Conservation (phyloP, 495 filamentous ascomycete species). For the Evansstolkia leycettana region DNA sequence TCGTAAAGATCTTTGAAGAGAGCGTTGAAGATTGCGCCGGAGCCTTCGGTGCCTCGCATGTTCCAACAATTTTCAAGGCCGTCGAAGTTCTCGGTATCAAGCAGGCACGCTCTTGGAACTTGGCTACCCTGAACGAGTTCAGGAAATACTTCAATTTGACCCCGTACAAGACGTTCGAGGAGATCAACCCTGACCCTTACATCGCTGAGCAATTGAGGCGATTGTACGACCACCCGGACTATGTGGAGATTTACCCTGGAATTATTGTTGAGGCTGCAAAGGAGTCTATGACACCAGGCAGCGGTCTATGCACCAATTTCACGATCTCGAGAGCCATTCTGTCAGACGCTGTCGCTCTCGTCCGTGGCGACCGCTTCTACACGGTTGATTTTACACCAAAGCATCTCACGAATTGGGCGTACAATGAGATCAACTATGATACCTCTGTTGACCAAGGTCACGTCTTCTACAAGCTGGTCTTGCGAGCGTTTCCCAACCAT, state of each 20-base stretch:
- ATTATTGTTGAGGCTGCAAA: slow-evolving; percentile 75
- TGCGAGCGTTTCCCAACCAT: slow-evolving; percentile 47
- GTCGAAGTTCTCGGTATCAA: slow-evolving; percentile 81
- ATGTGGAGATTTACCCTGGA: slow-evolving; percentile 73
- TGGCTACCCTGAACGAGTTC: slow-evolving; percentile 81
- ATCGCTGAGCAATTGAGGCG: slow-evolving; percentile 58
- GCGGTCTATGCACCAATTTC: slow-evolving; percentile 70
- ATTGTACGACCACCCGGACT: slow-evolving; percentile 69
- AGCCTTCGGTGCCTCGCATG: slow-evolving; percentile 60
- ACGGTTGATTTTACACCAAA: slow-evolving; percentile 63
- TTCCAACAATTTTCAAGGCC: slow-evolving; percentile 58
- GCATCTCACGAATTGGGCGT: slow-evolving; percentile 75
- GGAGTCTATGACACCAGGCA: slow-evolving; percentile 57
- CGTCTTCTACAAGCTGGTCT: slow-evolving; percentile 48
- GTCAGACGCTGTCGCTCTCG: slow-evolving; percentile 75
- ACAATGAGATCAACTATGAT: slow-evolving; percentile 37
- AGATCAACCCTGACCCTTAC: slow-evolving; percentile 71
- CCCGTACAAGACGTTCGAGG: slow-evolving; percentile 65
- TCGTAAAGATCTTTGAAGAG: slow-evolving; percentile 54
- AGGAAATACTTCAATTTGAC: slow-evolving; percentile 66
- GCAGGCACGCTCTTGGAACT: slow-evolving; percentile 71
- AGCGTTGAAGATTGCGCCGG: slow-evolving; percentile 47
- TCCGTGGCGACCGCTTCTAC: slow-evolving; percentile 80
- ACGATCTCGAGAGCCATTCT: slow-evolving; percentile 75
- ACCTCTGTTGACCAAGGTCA: slow-evolving; percentile 40